phyloP scores from a whole-genome alignment of 192 early-diverging fungal genomes.

The Diversispora epigaea region DNA sequence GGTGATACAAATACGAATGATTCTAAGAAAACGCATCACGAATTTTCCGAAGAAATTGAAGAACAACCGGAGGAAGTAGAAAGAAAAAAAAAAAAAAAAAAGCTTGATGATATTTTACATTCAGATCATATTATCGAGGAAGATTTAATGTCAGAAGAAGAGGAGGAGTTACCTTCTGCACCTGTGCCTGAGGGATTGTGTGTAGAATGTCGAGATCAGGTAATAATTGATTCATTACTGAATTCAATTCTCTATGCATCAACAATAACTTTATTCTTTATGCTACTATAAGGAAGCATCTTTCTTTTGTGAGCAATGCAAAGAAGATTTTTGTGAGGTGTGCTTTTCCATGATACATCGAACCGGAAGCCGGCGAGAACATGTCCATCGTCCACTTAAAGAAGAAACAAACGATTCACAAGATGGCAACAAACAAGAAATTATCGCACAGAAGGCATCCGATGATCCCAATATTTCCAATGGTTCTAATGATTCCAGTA shows the following conservation, averaged over 20 bases:
- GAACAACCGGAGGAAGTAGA: no score
- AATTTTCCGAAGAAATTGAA: not conserved
- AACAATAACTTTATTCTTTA: slow-evolving; percentile 6
- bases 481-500: not conserved
- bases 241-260: not conserved
- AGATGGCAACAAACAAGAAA: no score
- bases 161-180: slow-evolving; percentile 38
- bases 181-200: slow-evolving; percentile 72
- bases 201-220: slow-evolving; percentile 85
- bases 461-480: no score
- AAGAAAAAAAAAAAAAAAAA: no score
- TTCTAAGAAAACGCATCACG: not conserved
- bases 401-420: not conserved
- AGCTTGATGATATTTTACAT: no score
- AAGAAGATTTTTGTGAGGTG: slow-evolving; percentile 88
- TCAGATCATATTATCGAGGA: no score
- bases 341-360: slow-evolving; percentile 86
- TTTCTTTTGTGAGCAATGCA: slow-evolving; percentile 78
- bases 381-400: slow-evolving; percentile 48
- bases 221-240: slow-evolving; percentile 38
- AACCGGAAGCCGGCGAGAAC: slow-evolving; percentile 67
- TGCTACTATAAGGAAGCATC: slow-evolving; percentile 44
- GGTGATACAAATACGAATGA: slow-evolving; percentile 40
- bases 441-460: no score
- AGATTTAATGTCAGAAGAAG: not conserved